Percentiles rank a stretch among this genome's conserved stretches.
phyloP scores from a whole-genome alignment of 2,329 filamentous ascomycete species.

The Cordyceps javanica region DNA sequence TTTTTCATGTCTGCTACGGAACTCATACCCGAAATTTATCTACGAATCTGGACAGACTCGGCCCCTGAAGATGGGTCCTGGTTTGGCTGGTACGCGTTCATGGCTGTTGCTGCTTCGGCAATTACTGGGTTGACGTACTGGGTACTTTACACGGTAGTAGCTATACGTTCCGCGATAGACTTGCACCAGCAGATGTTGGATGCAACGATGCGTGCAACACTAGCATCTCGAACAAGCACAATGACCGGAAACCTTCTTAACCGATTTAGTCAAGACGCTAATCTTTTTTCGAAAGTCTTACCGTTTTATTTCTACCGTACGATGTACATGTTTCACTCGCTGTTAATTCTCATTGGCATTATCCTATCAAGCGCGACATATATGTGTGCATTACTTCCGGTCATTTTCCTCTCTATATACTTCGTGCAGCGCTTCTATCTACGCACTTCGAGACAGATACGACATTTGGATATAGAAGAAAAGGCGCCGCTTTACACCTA shows the following conservation, averaged over 20 bases:
- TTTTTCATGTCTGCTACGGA: not conserved
- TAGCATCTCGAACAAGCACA: not conserved
- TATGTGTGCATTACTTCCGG: not conserved
- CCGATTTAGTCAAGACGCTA: not conserved
- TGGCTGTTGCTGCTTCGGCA: not conserved
- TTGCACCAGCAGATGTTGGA: not conserved
- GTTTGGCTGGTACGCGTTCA: not conserved
- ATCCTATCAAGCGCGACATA: not conserved
- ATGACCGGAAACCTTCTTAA: not conserved
- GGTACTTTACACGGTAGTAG: not conserved
- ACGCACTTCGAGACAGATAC: not conserved
- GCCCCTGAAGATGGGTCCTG: not conserved
- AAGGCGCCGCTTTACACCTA: not conserved
- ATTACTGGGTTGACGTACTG: not conserved
- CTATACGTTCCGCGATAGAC: not conserved
- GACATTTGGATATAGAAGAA: not conserved
- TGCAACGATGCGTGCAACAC: not conserved
- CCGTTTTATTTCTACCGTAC: not conserved
- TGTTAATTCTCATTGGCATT: not conserved
- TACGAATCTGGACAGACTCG: not conserved
- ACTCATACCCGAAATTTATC: not conserved
- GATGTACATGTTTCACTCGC: not conserved
- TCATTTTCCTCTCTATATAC: not conserved
- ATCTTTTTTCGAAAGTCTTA: not conserved
- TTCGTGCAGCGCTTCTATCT: not conserved